Conservation (phyloP, 805 yeast species). For the Spathaspora girioi region DNA sequence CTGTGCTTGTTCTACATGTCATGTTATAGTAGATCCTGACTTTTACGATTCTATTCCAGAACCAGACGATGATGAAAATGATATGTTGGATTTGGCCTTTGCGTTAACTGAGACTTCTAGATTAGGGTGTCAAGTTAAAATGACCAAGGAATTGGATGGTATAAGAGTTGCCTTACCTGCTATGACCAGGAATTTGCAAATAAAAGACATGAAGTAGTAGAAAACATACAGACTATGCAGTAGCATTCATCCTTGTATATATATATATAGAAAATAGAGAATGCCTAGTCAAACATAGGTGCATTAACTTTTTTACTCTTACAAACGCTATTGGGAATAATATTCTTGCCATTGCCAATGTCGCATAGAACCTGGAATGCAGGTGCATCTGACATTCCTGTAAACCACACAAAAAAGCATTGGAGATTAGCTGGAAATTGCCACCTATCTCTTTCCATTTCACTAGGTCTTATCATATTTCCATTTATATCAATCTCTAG, state of each 20-base stretch:
- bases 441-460: background rate
- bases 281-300: background rate
- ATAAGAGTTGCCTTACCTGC: slow-evolving; percentile 93
- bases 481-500: slow-evolving; percentile 15
- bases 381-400: slow-evolving; percentile 16
- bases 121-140: slow-evolving; percentile 87
- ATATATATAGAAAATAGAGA: background rate
- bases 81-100: slow-evolving; percentile 96
- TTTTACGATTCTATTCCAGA: slow-evolving; percentile 88
- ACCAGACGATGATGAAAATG: slow-evolving; percentile 97
- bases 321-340: slow-evolving; percentile 10
- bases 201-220: slow-evolving; percentile 60
- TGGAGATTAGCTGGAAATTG: slow-evolving; percentile 7
- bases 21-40: slow-evolving; percentile 93
- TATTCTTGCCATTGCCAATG: slow-evolving; percentile 16
- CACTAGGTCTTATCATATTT: slow-evolving; percentile 8
- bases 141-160: slow-evolving; percentile 91
- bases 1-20: slow-evolving; percentile 98
- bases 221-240: background rate
- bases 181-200: slow-evolving; percentile 90
- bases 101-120: slow-evolving; percentile 96
- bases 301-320: slow-evolving; percentile 12
- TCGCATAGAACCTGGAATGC: no score
- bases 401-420: slow-evolving; percentile 12
- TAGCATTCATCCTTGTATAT: background rate